Conservation (phyloP, 495 filamentous ascomycete genomes). For the Aspergillus asperescens region DNA sequence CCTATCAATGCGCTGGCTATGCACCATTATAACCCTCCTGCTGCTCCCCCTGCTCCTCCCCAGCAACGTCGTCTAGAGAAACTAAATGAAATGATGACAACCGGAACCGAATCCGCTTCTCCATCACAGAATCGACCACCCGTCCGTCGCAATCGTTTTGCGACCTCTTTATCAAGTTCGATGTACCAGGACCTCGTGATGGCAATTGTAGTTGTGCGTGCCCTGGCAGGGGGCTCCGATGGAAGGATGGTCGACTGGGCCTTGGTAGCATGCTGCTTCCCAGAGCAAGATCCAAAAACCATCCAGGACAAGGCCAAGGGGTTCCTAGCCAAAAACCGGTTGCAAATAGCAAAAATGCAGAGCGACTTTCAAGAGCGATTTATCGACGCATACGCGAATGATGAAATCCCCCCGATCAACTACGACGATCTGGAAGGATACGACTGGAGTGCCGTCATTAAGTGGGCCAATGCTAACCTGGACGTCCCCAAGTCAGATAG, state of each 20-base stretch:
- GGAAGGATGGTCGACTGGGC: constrained; percentile 64
- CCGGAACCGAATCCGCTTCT: constrained; percentile 4
- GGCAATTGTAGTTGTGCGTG: constrained; percentile 68
- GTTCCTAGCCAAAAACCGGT: constrained; percentile 52
- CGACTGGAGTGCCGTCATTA: constrained; percentile 68
- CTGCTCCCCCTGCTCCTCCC: background rate
- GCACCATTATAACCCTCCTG: background rate
- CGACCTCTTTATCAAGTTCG: constrained; percentile 20
- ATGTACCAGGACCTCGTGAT: constrained; percentile 47
- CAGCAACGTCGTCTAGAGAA: constrained; percentile 27
- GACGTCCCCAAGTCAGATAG: constrained; percentile 38
- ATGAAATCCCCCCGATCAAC: constrained; percentile 63
- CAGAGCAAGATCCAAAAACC: constrained; percentile 49
- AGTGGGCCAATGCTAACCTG: constrained; percentile 60
- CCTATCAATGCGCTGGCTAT: background rate
- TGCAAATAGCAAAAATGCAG: constrained; percentile 62
- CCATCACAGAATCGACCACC: constrained; percentile 2
- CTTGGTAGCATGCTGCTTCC: constrained; percentile 61
- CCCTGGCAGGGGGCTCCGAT: constrained; percentile 67
- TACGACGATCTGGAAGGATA: constrained; percentile 65
- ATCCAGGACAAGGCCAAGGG: constrained; percentile 58
- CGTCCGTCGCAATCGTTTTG: constrained; percentile 25
- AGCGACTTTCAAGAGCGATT: constrained; percentile 73
- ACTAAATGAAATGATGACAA: constrained; percentile 21
- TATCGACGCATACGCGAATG: constrained; percentile 66